Conservation (phyloP, 2,329 filamentous ascomycete species). For the Phyllosticta capitalensis region DNA sequence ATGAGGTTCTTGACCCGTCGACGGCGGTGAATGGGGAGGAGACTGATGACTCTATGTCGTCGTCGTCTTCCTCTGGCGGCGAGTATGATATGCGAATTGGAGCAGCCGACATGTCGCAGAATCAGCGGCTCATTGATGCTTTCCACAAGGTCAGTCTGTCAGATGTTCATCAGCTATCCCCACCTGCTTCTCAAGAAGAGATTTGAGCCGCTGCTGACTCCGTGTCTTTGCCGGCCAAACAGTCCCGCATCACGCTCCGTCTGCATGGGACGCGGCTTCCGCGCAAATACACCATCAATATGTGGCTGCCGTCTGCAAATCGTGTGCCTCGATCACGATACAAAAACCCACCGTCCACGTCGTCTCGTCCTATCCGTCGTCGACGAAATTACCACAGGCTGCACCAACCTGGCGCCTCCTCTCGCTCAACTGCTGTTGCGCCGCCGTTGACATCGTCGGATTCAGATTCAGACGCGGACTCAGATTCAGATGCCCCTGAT, state of each 20-base stretch:
- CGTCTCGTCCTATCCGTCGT: not conserved
- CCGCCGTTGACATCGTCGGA: not conserved
- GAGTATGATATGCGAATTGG: not conserved
- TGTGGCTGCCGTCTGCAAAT: conserved; percentile 30
- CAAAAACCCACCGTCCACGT: not conserved
- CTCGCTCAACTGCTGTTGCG: not conserved
- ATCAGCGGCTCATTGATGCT: conserved; percentile 28
- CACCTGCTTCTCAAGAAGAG: too few relatives aligned
- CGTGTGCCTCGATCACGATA: not conserved
- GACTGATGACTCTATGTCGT: not conserved
- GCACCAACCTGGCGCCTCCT: not conserved
- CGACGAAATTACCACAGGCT: not conserved
- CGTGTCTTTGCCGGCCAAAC: not conserved
- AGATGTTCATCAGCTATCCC: too few relatives aligned
- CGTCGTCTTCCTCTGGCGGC: not conserved
- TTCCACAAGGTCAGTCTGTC: conserved; percentile 24
- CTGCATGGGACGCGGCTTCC: conserved; percentile 32
- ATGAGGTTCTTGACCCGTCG: conserved; percentile 24
- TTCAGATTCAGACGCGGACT: not conserved
- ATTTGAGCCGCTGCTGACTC: too few relatives aligned
- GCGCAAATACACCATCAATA: conserved; percentile 29
- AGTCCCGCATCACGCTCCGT: conserved; percentile 32
- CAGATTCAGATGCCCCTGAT: not conserved
- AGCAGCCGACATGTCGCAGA: conserved; percentile 16
- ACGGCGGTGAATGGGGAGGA: not conserved